A percentile compares a stretch with the other conserved stretches of the same genome.
Evolutionary conservation across 2,329 filamentous ascomycete species (phyloP).

Genomic region (Fusarium xyrophilum): DNA sequence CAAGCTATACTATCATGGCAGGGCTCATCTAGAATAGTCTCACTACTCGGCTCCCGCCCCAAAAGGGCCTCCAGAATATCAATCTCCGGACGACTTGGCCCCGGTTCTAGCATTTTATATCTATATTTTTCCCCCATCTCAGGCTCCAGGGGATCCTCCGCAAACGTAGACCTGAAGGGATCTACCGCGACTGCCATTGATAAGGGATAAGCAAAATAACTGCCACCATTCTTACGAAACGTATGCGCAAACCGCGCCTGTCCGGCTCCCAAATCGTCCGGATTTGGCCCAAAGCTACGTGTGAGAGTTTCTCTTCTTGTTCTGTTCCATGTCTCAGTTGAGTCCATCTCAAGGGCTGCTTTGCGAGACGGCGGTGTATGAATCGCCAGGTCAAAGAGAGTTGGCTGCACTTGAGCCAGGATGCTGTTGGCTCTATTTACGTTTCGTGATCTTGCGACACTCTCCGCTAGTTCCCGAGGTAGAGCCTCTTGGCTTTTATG

Average conservation of each 20-base stretch:
- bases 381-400: neutral
- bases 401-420: neutral
- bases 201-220: neutral
- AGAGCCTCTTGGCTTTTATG: fast-evolving
- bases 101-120: neutral
- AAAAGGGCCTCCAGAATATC: neutral
- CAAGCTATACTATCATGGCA: neutral
- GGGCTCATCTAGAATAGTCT: neutral
- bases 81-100: neutral
- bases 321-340: neutral
- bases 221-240: neutral
- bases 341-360: neutral
- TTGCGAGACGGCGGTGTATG: neutral
- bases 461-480: neutral
- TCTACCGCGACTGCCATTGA: neutral
- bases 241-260: neutral
- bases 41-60: neutral
- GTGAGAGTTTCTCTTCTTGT: neutral
- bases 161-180: neutral
- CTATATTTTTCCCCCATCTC: neutral
- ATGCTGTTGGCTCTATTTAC: neutral
- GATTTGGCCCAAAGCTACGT: neutral
- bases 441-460: neutral
- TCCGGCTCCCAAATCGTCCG: neutral
- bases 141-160: too few species aligned